A percentile compares a stretch with the other conserved stretches of the same genome.
Conservation (phyloP, 352 stramenopile genomes). For the Phytophthora pseudosyringae region DNA sequence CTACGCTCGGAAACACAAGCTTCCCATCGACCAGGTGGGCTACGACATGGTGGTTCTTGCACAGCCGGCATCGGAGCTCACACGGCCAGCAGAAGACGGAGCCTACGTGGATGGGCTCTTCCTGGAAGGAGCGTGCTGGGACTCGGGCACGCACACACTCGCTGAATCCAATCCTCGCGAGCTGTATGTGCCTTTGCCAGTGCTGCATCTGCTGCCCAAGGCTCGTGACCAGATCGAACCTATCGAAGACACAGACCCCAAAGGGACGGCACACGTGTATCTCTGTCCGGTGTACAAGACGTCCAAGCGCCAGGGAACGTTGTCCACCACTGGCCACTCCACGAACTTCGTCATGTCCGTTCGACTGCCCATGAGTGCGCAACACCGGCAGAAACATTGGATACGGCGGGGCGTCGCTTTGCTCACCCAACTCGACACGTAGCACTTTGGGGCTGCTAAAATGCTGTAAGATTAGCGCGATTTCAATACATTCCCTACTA, state of each 20-base stretch:
- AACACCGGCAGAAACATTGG: slow-evolving; percentile 94
- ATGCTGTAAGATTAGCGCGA: too few species aligned
- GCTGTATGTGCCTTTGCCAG: slow-evolving; percentile 87
- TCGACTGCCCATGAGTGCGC: slow-evolving; percentile 86
- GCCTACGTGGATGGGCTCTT: slow-evolving; percentile 92
- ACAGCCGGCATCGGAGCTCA: slow-evolving; percentile 46
- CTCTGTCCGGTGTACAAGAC: slow-evolving; percentile 94
- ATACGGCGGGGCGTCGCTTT: slow-evolving; percentile 94
- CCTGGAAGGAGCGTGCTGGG: slow-evolving; percentile 91
- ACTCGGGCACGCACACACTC: slow-evolving; percentile 66
- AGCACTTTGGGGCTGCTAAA: neutral
- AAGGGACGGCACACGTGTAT: slow-evolving; percentile 92
- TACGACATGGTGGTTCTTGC: slow-evolving; percentile 90
- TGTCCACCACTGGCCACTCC: slow-evolving; percentile 94
- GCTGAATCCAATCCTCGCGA: slow-evolving; percentile 86
- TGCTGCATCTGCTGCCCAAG: slow-evolving; percentile 86
- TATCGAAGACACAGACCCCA: slow-evolving; percentile 90
- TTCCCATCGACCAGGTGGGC: slow-evolving; percentile 92
- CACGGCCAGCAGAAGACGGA: slow-evolving; percentile 77
- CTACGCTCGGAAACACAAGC: slow-evolving; percentile 90
- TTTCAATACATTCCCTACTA: too few species aligned
- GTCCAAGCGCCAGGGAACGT: slow-evolving; percentile 88
- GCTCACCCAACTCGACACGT: slow-evolving; percentile 93
- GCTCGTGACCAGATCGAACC: slow-evolving; percentile 83
- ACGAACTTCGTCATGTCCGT: slow-evolving; percentile 98